Evolutionary conservation across 164 flowering plant species (phyloP).

Genomic region (Magnolia kwangsiensis): DNA sequence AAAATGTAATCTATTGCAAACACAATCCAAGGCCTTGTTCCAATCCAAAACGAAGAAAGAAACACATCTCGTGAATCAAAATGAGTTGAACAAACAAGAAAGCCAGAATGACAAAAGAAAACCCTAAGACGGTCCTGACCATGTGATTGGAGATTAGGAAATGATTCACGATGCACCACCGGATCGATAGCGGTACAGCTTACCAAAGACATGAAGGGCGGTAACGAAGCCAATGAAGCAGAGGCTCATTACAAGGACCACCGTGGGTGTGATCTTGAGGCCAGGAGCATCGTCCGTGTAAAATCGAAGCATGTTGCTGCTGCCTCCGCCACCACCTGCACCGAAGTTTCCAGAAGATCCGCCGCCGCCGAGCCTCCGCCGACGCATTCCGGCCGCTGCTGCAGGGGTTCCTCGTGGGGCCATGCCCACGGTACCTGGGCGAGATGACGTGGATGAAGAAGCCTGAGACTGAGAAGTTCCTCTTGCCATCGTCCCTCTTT

Average conservation of each 20-base stretch:
- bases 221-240: conserved; percentile 95
- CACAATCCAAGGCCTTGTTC: too few relatives aligned
- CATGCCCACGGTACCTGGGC: conserved; percentile 42
- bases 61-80: too few relatives aligned
- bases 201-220: conserved; percentile 87
- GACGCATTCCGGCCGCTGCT: conserved; percentile 73
- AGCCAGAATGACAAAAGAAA: too few relatives aligned
- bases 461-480: conserved; percentile 75
- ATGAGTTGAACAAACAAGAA: too few relatives aligned
- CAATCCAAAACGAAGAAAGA: too few relatives aligned
- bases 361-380: conserved; percentile 27
- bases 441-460: conserved; percentile 38
- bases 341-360: conserved; percentile 20
- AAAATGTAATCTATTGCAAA: too few relatives aligned
- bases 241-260: conserved; percentile 84
- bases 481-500: conserved; percentile 40
- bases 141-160: too few relatives aligned
- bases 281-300: conserved; percentile 94
- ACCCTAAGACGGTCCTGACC: too few relatives aligned
- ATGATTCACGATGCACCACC: conserved; percentile 33
- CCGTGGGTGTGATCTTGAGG: conserved; percentile 79
- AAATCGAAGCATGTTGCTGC: conserved; percentile 77
- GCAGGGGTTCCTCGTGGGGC: conserved; percentile 80
- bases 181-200: conserved; percentile 67
- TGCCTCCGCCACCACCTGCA: conserved; percentile 36